A percentile compares a stretch with the other conserved stretches of the same genome.
These are phyloP conservation scores for Vinca minor DNA, from an alignment of 257 asterid genomes.

Conservation along the genomic window DNA sequence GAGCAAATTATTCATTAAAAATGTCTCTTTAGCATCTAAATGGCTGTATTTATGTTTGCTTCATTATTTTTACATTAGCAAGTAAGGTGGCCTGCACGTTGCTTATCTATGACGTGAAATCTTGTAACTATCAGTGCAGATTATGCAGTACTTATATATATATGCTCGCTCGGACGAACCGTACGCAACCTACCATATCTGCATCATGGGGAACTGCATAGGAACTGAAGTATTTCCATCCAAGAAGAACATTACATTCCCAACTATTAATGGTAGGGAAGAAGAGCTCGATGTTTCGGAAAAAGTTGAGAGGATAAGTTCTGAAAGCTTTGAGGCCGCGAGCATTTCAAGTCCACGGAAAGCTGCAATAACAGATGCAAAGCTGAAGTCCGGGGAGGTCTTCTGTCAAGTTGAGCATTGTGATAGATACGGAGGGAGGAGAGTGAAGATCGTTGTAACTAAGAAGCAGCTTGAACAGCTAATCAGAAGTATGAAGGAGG, in stretches of 20 bases:
- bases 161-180: background rate
- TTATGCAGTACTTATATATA: background rate
- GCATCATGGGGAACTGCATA: constrained; percentile 28
- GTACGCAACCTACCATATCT: background rate
- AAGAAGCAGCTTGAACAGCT: constrained; percentile 50
- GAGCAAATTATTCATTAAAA: background rate
- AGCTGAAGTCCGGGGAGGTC: constrained; percentile 8
- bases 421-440: constrained; percentile 20
- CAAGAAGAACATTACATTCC: background rate
- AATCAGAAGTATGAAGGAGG: constrained; percentile 22
- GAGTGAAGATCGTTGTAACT: constrained; percentile 43
- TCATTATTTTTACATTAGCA: background rate
- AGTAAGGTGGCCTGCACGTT: constrained; percentile 16
- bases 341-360: too few relatives aligned
- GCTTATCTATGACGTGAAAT: too few relatives aligned
- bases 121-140: background rate
- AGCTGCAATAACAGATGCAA: background rate
- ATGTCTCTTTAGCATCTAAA: background rate
- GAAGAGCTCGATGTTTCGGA: constrained; percentile 2
- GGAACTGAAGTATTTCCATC: constrained; percentile 7
- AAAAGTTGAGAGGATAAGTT: background rate
- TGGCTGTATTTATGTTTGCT: too few relatives aligned
- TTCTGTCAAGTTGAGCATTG: constrained; percentile 15
- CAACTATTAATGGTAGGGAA: constrained; percentile 7
- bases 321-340: background rate